A percentile compares a stretch with the other conserved stretches of the same genome.
Evolutionary conservation across 2,329 filamentous ascomycete genomes (phyloP).

Genomic region (Phialemoniopsis sp.): DNA sequence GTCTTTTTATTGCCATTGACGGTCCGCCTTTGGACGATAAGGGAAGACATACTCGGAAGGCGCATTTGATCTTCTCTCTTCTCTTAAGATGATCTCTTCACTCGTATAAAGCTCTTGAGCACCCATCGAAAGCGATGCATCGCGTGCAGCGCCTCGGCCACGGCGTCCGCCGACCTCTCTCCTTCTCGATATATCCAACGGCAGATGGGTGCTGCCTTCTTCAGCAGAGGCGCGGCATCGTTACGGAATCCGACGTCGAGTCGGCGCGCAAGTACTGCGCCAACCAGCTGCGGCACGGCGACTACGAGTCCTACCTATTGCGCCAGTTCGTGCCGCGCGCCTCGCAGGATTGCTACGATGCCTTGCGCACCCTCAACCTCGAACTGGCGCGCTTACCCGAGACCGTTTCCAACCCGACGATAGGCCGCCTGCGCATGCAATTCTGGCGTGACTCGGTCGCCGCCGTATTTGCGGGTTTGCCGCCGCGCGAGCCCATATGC

Average conservation of each 20-base stretch:
- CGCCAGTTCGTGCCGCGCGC: constrained; percentile 77
- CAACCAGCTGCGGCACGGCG: constrained; percentile 63
- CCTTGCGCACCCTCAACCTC: constrained; percentile 87
- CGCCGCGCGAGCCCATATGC: constrained; percentile 88
- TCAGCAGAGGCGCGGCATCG: constrained; percentile 30
- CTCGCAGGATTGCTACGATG: constrained; percentile 78
- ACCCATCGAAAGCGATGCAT: too few species aligned
- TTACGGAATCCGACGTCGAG: constrained; percentile 46
- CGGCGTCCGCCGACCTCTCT: constrained; percentile 19
- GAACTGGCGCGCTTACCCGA: constrained; percentile 89
- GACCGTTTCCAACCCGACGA: constrained; percentile 79
- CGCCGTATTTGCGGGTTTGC: constrained; percentile 69
- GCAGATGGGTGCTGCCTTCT: not conserved
- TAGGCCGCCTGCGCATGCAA: constrained; percentile 85
- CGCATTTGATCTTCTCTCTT: too few species aligned
- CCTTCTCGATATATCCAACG: too few species aligned
- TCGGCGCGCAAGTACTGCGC: constrained; percentile 51
- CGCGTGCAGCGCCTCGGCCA: constrained; percentile 16
- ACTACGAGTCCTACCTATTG: constrained; percentile 83
- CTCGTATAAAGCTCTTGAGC: not conserved
- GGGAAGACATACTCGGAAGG: too few species aligned
- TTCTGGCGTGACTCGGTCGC: constrained; percentile 90
- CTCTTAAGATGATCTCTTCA: too few species aligned
- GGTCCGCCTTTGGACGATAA: too few species aligned
- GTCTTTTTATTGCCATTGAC: too few species aligned